Percentiles rank a stretch among this genome's conserved stretches.
Conservation (phyloP, 257 asterid genomes). For the Primulina huaijiensis region DNA sequence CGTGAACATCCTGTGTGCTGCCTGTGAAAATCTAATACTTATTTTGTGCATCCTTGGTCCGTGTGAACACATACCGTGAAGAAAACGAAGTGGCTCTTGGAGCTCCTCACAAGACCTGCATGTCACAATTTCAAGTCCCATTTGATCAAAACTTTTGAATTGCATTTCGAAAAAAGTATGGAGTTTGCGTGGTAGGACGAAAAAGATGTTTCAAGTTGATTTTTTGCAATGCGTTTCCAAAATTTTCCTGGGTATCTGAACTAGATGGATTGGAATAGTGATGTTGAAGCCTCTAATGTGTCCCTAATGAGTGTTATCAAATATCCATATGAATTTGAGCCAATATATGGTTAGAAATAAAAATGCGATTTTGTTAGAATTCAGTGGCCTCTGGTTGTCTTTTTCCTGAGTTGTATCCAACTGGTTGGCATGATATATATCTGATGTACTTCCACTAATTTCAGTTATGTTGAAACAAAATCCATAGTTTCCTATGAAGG, state of each 20-base stretch:
- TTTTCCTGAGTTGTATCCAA: not conserved
- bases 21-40: conserved; percentile 10
- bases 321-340: conserved; percentile 4
- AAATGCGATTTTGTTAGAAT: conserved; percentile 16
- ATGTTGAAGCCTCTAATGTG: not conserved
- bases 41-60: conserved; percentile 6
- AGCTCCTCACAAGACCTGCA: conserved; percentile 21
- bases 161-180: conserved; percentile 10
- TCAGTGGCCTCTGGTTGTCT: not conserved
- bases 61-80: conserved; percentile 7
- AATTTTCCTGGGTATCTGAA: too few species aligned
- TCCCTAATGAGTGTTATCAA: not conserved
- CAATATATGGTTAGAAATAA: not conserved
- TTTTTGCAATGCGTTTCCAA: not conserved
- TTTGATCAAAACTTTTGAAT: conserved; percentile 3
- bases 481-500: conserved; percentile 50
- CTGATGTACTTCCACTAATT: conserved; percentile 18
- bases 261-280: not conserved
- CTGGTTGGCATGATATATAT: conserved; percentile 19
- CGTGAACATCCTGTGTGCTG: not conserved
- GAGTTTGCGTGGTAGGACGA: conserved; percentile 2
- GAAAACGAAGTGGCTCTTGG: conserved; percentile 14
- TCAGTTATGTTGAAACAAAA: conserved; percentile 40
- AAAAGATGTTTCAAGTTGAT: not conserved
- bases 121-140: conserved; percentile 10